A percentile compares a stretch with the other conserved stretches of the same genome.
Evolutionary conservation across 148 eudicot species (phyloP).

Genomic region (Cornus kousa): DNA sequence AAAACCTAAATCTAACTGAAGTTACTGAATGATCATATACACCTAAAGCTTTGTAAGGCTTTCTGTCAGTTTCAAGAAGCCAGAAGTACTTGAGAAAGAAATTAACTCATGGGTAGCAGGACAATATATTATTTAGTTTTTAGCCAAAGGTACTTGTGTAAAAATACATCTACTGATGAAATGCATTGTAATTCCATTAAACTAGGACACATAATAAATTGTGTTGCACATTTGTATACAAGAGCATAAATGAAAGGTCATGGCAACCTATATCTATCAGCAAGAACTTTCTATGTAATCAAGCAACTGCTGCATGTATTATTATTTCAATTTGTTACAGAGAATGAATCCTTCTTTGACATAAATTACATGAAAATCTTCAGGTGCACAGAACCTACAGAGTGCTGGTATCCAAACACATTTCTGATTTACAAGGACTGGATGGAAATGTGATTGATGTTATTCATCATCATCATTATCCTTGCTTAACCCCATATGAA

Average conservation of each 20-base stretch:
- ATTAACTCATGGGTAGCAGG: too few relatives aligned
- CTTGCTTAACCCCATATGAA: too few relatives aligned
- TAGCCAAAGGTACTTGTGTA: too few relatives aligned
- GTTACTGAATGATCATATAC: neutral
- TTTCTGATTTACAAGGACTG: too few relatives aligned
- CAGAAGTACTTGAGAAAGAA: neutral
- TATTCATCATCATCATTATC: too few relatives aligned
- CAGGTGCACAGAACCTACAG: too few relatives aligned
- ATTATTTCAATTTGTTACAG: neutral
- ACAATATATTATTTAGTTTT: too few relatives aligned
- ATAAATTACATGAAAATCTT: too few relatives aligned
- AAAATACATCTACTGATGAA: neutral
- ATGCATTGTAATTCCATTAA: neutral
- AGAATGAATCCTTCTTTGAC: too few relatives aligned
- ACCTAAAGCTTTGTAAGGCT: neutral
- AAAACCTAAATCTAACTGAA: neutral
- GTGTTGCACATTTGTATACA: neutral
- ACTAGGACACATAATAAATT: neutral
- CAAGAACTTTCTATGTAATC: neutral
- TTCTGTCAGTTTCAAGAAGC: conserved; percentile 2
- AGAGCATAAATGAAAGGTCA: neutral
- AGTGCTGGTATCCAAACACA: too few relatives aligned
- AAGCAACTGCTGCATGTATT: neutral
- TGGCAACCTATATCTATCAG: neutral
- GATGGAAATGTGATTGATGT: too few relatives aligned